phyloP scores from a whole-genome alignment of 2,329 filamentous ascomycete species.

The Penicillium concentricum region DNA sequence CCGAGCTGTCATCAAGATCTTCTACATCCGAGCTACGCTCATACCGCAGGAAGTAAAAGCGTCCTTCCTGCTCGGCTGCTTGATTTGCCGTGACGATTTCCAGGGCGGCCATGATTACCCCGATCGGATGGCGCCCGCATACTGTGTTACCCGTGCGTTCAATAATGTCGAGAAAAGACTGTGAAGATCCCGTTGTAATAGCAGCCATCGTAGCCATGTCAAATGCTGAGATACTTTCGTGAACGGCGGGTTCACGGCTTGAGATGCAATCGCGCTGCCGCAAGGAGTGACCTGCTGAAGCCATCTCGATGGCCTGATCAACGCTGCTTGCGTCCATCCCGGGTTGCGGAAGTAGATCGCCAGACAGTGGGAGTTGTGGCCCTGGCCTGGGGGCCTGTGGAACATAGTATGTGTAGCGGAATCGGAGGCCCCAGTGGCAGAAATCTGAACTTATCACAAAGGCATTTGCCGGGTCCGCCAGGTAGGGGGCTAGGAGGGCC shows the following conservation, averaged over 20 bases:
- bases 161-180: constrained; percentile 67
- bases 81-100: constrained; percentile 58
- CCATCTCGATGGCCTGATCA: constrained; percentile 29
- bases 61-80: constrained; percentile 44
- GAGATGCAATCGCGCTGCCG: constrained; percentile 34
- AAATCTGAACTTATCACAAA: constrained; percentile 96
- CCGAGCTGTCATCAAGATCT: constrained; percentile 71
- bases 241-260: constrained; percentile 57
- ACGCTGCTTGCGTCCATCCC: constrained; percentile 27
- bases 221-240: constrained; percentile 78
- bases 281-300: constrained; percentile 29
- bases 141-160: constrained; percentile 81
- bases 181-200: constrained; percentile 73
- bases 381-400: constrained; percentile 45
- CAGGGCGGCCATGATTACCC: constrained; percentile 83
- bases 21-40: constrained; percentile 77
- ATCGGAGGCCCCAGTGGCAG: constrained; percentile 89
- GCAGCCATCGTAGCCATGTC: constrained; percentile 82
- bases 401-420: constrained; percentile 79
- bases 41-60: constrained; percentile 80
- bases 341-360: constrained; percentile 45
- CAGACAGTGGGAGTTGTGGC: constrained; percentile 37
- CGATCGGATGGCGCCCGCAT: constrained; percentile 92
- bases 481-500: constrained; percentile 69
- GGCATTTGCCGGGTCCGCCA: constrained; percentile 69